phyloP scores from a whole-genome alignment of 345 rosid genomes.

The Arabis hirsuta region DNA sequence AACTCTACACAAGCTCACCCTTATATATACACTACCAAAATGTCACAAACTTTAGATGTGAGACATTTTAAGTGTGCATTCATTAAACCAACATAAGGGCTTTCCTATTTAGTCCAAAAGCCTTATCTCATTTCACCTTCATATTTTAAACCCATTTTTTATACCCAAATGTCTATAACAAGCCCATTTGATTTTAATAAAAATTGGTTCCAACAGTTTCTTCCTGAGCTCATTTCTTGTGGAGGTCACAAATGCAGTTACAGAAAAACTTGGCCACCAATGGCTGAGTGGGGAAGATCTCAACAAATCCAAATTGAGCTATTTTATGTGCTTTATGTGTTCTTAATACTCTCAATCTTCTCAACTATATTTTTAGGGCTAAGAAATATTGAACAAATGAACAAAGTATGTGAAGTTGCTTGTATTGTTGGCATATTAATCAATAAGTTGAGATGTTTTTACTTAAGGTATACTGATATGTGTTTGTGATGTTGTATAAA shows the following conservation, averaged over 20 bases:
- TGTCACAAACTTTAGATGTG: too few species aligned
- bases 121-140: too few species aligned
- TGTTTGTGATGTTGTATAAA: too few species aligned
- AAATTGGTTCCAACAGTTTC: too few species aligned
- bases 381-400: constrained; percentile 18
- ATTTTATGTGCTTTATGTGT: constrained; percentile 50
- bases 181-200: too few species aligned
- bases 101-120: too few species aligned
- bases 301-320: constrained; percentile 51
- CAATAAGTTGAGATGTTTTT: not conserved
- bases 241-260: constrained; percentile 41
- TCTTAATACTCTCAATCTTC: constrained; percentile 50
- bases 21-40: too few species aligned
- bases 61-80: too few species aligned
- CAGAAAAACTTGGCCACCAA: constrained; percentile 40
- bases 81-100: too few species aligned
- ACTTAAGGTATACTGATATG: not conserved
- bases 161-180: too few species aligned
- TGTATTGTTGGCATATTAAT: not conserved
- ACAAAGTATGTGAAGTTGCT: not conserved
- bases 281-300: constrained; percentile 61
- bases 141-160: too few species aligned
- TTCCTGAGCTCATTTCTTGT: constrained; percentile 58
- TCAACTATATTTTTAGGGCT: constrained; percentile 42
- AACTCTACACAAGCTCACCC: too few species aligned